Evolutionary conservation across 1,284 basidiomycete species (phyloP).

Genomic region (Boletellus dicymbophilus): DNA sequence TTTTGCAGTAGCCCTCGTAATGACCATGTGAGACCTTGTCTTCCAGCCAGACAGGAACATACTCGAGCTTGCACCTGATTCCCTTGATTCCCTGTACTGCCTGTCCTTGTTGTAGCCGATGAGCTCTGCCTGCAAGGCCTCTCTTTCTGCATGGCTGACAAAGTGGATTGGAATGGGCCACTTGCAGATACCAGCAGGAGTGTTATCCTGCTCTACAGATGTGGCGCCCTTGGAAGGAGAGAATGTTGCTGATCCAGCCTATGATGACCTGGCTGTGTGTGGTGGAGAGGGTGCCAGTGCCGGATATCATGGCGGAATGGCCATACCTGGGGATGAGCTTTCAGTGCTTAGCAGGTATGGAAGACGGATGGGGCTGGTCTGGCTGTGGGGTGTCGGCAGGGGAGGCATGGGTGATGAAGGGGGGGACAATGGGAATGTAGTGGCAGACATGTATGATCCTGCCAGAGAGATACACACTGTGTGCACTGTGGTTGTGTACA

Average conservation of each 20-base stretch:
- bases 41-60: slow-evolving; percentile 92
- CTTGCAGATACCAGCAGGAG: slow-evolving; percentile 9
- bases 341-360: slow-evolving; percentile 51
- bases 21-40: slow-evolving; percentile 90
- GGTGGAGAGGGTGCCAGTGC: slow-evolving; percentile 81
- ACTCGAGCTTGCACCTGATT: slow-evolving; percentile 53
- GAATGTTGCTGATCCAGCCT: slow-evolving; percentile 92
- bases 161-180: slow-evolving; percentile 39
- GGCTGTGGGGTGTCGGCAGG: slow-evolving; percentile 24
- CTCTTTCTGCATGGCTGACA: slow-evolving; percentile 60
- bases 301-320: slow-evolving; percentile 95
- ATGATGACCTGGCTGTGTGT: slow-evolving; percentile 91
- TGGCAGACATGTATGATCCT: slow-evolving; percentile 88
- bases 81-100: slow-evolving; percentile 46
- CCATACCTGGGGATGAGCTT: slow-evolving; percentile 81
- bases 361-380: slow-evolving; percentile 11
- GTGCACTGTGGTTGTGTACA: slow-evolving; percentile 60
- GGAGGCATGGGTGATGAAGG: slow-evolving; percentile 52
- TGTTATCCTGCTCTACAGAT: slow-evolving; percentile 17
- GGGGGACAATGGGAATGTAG: slow-evolving; percentile 71
- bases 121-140: slow-evolving; percentile 63
- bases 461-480: slow-evolving; percentile 75
- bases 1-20: slow-evolving; percentile 98
- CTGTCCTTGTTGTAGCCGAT: slow-evolving; percentile 60
- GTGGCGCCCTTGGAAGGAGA: slow-evolving; percentile 36